phyloP scores from a whole-genome alignment of 805 yeast species.

The Sungouiella blattae region DNA sequence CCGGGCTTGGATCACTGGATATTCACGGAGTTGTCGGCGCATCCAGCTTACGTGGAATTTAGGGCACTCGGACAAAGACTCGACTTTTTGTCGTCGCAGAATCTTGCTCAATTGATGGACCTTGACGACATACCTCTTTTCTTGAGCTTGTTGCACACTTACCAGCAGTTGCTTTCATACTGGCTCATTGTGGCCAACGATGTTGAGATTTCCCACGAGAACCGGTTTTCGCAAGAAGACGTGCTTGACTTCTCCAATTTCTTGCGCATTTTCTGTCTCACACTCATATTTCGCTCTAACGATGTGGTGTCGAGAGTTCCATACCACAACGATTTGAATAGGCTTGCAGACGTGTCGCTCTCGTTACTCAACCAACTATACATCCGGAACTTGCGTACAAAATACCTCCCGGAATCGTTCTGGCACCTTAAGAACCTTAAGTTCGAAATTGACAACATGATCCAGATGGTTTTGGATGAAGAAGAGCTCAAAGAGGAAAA shows the following conservation, averaged over 20 bases:
- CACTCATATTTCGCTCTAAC: conserved; percentile 40
- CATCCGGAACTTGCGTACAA: conserved; percentile 59
- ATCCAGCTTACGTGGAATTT: conserved; percentile 16
- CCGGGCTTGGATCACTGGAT: conserved; percentile 38
- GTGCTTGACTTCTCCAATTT: conserved; percentile 43
- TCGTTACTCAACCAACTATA: conserved; percentile 61
- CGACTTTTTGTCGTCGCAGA: background rate
- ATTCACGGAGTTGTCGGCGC: conserved; percentile 19
- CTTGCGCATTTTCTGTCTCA: conserved; percentile 48
- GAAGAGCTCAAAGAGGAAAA: conserved; percentile 30
- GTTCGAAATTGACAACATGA: conserved; percentile 35
- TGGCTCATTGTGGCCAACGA: conserved; percentile 68
- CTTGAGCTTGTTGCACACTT: conserved; percentile 42
- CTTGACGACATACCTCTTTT: conserved; percentile 12
- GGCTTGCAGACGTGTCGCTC: conserved; percentile 37
- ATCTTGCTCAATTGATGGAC: background rate
- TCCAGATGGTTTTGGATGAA: conserved; percentile 38
- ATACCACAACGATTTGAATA: conserved; percentile 1
- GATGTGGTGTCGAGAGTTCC: conserved; percentile 7
- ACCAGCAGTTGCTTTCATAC: conserved; percentile 62
- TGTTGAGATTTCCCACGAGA: conserved; percentile 47
- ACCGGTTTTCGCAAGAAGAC: conserved; percentile 37
- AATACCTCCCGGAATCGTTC: conserved; percentile 44
- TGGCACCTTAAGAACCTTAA: conserved; percentile 46
- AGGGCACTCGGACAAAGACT: conserved; percentile 6